These are phyloP conservation scores for Phytopythium delawarense DNA, from an alignment of 352 stramenopile genomes.

Conservation along the genomic window DNA sequence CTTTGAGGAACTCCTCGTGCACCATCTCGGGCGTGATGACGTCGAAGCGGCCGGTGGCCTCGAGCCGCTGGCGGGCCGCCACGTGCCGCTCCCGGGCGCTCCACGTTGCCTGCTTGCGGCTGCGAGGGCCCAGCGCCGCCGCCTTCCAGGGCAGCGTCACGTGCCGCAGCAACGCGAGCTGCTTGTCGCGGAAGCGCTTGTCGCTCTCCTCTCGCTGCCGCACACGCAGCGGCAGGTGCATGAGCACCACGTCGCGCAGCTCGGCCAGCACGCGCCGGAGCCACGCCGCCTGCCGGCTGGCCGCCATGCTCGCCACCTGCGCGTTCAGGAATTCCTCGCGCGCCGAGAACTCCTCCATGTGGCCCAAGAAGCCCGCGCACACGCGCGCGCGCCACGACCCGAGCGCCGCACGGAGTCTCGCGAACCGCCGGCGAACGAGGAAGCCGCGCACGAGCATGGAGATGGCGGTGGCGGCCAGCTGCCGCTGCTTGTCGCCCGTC, in stretches of 20 bases:
- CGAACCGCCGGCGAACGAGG: conserved; percentile 43
- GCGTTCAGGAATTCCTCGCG: conserved; percentile 60
- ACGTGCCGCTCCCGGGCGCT: conserved; percentile 41
- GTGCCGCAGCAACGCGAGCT: conserved; percentile 24
- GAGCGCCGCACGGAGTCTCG: conserved; percentile 35
- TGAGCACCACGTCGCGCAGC: conserved; percentile 64
- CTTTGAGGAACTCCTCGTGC: conserved; percentile 74
- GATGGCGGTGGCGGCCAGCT: conserved; percentile 65
- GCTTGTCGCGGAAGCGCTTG: conserved; percentile 40
- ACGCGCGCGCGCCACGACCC: conserved; percentile 46
- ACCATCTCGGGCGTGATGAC: conserved; percentile 75
- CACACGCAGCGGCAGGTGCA: conserved; percentile 56
- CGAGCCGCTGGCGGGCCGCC: conserved; percentile 47
- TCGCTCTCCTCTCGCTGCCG: conserved; percentile 50
- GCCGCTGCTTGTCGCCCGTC: conserved; percentile 66
- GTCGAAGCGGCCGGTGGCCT: conserved; percentile 55
- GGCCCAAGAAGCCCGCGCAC: conserved; percentile 33
- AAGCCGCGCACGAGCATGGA: conserved; percentile 48
- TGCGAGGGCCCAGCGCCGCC: conserved; percentile 48
- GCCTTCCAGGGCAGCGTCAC: conserved; percentile 55
- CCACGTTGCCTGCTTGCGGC: conserved; percentile 41
- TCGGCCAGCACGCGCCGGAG: conserved; percentile 52
- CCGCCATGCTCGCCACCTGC: conserved; percentile 39
- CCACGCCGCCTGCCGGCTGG: conserved; percentile 29
- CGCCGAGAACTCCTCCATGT: conserved; percentile 61